Percentiles rank a stretch among this genome's conserved stretches.
Evolutionary conservation across 345 rosid genomes (phyloP).

Genomic region (Eucalyptus erythrocorys): DNA sequence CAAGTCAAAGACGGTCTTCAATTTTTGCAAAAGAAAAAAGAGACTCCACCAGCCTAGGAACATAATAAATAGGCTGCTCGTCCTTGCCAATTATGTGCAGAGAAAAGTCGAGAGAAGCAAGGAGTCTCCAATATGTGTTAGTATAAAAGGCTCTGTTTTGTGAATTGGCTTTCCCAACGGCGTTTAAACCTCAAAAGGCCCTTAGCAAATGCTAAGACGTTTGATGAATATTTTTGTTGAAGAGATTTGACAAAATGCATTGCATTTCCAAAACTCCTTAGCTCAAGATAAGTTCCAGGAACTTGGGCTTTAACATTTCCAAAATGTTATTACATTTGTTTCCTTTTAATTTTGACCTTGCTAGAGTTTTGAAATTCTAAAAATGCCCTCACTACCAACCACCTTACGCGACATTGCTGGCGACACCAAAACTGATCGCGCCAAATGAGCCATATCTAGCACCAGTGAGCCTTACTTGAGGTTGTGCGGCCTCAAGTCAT

Average conservation of each 20-base stretch:
- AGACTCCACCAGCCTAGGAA: too few species aligned
- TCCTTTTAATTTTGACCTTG: not conserved
- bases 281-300: not conserved
- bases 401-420: accelerated
- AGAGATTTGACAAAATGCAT: not conserved
- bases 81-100: too few species aligned
- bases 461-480: accelerated
- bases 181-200: not conserved
- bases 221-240: not conserved
- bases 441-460: accelerated
- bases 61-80: too few species aligned
- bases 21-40: too few species aligned
- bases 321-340: not conserved
- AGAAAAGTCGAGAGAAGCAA: too few species aligned
- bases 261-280: not conserved
- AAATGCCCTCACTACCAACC: not conserved
- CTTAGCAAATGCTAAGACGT: accelerated
- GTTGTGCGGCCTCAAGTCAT: not conserved
- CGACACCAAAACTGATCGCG: accelerated
- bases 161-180: accelerated
- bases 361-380: not conserved
- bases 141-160: not conserved
- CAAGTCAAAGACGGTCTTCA: too few species aligned
- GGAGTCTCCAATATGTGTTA: too few species aligned
- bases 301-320: not conserved